Percentiles rank a stretch among this genome's conserved stretches.
Conservation (phyloP, 1,284 basidiomycete species). For the Apiotrichum domesticum region DNA sequence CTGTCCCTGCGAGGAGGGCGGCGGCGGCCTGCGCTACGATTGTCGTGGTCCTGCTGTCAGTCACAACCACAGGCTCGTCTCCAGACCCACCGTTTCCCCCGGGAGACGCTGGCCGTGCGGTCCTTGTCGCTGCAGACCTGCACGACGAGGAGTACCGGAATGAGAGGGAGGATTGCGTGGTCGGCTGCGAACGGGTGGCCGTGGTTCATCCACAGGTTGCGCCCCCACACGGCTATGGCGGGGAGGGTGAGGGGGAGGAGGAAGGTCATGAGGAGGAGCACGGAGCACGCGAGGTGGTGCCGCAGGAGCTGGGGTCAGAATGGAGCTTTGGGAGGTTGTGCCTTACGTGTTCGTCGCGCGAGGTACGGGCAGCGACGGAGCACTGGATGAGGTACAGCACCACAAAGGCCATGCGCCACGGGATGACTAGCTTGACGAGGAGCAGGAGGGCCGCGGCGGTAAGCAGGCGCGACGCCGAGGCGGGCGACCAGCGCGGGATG, state of each 20-base stretch:
- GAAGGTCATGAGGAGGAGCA: slow-evolving; percentile 57
- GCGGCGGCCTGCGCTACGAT: slow-evolving; percentile 50
- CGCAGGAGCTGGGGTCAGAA: slow-evolving; percentile 4
- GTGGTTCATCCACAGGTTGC: slow-evolving; percentile 53
- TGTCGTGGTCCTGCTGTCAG: slow-evolving; percentile 11
- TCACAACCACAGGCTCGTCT: slow-evolving; percentile 43
- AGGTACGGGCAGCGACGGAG: slow-evolving; percentile 32
- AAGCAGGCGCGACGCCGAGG: background rate
- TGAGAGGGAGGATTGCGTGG: slow-evolving; percentile 20
- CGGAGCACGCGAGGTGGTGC: slow-evolving; percentile 50
- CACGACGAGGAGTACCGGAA: slow-evolving; percentile 19
- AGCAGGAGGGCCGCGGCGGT: slow-evolving; percentile 52
- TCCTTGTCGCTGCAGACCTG: slow-evolving; percentile 52
- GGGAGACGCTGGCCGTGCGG: slow-evolving; percentile 37
- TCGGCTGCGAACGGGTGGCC: slow-evolving; percentile 19
- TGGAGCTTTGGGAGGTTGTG: no score
- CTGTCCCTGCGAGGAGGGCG: slow-evolving; percentile 53
- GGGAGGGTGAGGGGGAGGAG: slow-evolving; percentile 74
- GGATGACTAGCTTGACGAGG: slow-evolving; percentile 66
- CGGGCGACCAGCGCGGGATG: background rate
- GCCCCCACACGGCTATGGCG: slow-evolving; percentile 80
- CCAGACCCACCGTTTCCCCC: slow-evolving; percentile 30
- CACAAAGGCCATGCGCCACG: slow-evolving; percentile 85
- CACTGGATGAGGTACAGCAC: slow-evolving; percentile 69
- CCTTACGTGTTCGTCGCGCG: background rate